Base-by-base conservation (phyloP, 23 red algal species). In the Cyanidiococcus yangmingshanensis region DNA sequence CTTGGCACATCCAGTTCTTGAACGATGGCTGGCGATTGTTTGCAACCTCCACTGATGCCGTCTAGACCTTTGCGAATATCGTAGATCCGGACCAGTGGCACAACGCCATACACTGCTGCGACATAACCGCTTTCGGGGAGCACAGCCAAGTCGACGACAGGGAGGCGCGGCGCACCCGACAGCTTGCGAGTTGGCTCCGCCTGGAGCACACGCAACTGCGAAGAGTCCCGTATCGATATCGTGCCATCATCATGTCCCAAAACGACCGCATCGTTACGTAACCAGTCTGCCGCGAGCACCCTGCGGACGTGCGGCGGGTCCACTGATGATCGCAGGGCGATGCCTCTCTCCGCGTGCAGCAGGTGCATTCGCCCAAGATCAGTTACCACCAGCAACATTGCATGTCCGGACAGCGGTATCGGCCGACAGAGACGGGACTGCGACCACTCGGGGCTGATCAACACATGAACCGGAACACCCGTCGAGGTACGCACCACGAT, bases 71-170 rank as follows among this genome's bases (percentile, higher is more conserved):
- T 35, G 7, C 63, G 63, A 71, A 71, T 71, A 29, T 71, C 63
- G 27, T 71, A 71, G n/a, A 71, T 12, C 7, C 63, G 63, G 7
- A 71, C 7, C 12, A 71, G 63, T 29, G 63, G 63, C 3, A 25
- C 32, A 25, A 71, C 63, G 16, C 63, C 63, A 35, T 32, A 71
- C 3, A 25, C 21, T 35, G 32, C 63, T 29, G 32, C n/a, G 16
- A 35, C 63, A 7, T 17, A 35, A 25, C n/a, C 21, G 27, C 12
- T 2, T 7, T 71, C 63, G 21, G 12, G 7, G 3, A 25, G 27
- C 63, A 30, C 32, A 7, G 27, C 63, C 63, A 71, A 29, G 63
- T 71, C 63, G n/a, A 35, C 63, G n/a, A 71, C 63, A 32, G 63
- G 63, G 7, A 71, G 12, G 63, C 63, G 63, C 63, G 32, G 3